Percentiles rank a stretch among this genome's conserved stretches.
Conservation (phyloP, 306 rosid genomes). For the Inga laurina region DNA sequence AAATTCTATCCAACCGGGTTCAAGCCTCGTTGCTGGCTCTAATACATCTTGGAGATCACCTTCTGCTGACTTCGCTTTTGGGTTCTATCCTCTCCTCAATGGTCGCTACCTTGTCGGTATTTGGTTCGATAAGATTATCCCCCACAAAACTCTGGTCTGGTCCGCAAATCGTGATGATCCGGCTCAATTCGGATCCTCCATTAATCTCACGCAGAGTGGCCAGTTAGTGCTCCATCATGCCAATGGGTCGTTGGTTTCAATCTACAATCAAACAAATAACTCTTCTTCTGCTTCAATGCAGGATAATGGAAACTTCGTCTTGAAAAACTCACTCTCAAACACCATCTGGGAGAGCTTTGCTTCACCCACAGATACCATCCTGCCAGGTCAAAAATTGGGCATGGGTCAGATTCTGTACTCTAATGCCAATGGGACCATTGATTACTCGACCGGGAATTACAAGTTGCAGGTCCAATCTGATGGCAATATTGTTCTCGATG, state of each 20-base stretch:
- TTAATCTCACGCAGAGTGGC: slow-evolving; percentile 27
- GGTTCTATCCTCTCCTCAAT: slow-evolving; percentile 19
- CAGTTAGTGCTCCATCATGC: slow-evolving; percentile 16
- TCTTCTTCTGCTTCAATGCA: slow-evolving; percentile 28
- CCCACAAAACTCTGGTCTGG: slow-evolving; percentile 33
- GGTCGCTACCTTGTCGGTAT: slow-evolving; percentile 30
- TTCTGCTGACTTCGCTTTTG: slow-evolving; percentile 37
- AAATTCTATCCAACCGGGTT: background rate
- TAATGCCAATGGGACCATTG: slow-evolving; percentile 34
- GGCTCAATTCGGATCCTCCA: slow-evolving; percentile 27
- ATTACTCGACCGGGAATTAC: slow-evolving; percentile 39
- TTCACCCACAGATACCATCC: slow-evolving; percentile 41
- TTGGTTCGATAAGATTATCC: slow-evolving; percentile 34
- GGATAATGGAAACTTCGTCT: slow-evolving; percentile 33
- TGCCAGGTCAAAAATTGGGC: slow-evolving; percentile 33
- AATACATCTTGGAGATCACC: slow-evolving; percentile 39
- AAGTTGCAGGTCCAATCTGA: slow-evolving; percentile 35
- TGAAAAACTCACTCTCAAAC: background rate
- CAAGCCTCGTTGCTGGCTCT: slow-evolving; percentile 35
- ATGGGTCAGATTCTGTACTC: slow-evolving; percentile 30
- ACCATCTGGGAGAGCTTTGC: slow-evolving; percentile 37
- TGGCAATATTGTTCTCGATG: slow-evolving; percentile 35
- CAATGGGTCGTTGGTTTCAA: background rate
- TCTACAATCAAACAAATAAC: slow-evolving; percentile 12
- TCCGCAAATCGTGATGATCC: slow-evolving; percentile 41